phyloP scores from a whole-genome alignment of 257 asterid genomes.

The Solanum chmielewskii region DNA sequence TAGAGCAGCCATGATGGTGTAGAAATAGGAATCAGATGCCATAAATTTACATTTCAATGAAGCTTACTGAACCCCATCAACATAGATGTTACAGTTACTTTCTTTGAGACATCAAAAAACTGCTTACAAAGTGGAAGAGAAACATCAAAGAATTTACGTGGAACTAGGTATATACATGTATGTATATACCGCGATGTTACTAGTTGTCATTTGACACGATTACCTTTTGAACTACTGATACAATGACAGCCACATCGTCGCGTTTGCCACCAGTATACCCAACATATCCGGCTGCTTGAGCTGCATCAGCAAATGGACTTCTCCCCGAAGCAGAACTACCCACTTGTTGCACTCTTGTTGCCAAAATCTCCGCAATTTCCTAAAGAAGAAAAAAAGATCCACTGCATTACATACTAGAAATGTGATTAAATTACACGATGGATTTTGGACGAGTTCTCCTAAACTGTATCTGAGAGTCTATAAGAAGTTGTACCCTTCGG shows the following conservation, averaged over 20 bases:
- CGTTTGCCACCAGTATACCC: constrained; percentile 67
- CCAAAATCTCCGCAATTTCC: constrained; percentile 70
- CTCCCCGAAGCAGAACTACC: constrained; percentile 40
- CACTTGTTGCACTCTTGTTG: constrained; percentile 46
- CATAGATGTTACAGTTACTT: not conserved
- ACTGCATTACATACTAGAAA: not conserved
- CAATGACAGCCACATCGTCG: constrained; percentile 71
- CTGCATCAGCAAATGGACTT: constrained; percentile 75
- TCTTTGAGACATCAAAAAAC: not conserved
- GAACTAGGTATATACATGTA: not conserved
- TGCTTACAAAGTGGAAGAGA: not conserved
- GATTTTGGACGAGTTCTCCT: not conserved
- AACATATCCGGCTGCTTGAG: constrained; percentile 60
- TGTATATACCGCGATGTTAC: not conserved
- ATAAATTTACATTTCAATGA: not conserved
- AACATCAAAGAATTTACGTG: not conserved
- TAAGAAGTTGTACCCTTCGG: not conserved
- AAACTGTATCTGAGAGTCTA: not conserved
- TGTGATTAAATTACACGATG: not conserved
- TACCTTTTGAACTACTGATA: constrained; percentile 43
- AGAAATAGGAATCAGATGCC: not conserved
- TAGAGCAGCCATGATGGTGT: not conserved
- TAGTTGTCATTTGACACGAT: not conserved
- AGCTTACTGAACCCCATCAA: not conserved
- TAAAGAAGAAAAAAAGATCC: not conserved